phyloP scores from a whole-genome alignment of 2,329 filamentous ascomycete species.

The Colletotrichum chlorophyti region DNA sequence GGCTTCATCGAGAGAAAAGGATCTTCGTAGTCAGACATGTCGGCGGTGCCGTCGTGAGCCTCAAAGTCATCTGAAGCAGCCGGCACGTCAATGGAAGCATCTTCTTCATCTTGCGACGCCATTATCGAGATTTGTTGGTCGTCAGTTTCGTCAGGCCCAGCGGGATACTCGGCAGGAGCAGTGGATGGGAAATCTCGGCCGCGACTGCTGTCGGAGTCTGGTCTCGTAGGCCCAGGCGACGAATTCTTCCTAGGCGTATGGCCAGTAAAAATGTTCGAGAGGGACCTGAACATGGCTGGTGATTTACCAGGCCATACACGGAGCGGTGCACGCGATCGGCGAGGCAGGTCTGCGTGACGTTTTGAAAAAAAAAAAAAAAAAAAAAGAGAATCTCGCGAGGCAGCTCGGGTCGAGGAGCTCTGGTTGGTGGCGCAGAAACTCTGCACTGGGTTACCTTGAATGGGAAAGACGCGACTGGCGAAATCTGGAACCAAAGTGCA shows the following conservation, averaged over 20 bases:
- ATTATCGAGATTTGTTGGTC: background rate
- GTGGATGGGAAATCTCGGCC: slow-evolving; percentile 2
- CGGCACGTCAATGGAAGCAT: background rate
- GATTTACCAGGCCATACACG: background rate
- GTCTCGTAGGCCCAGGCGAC: slow-evolving; percentile 18
- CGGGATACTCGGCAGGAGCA: slow-evolving; percentile 8
- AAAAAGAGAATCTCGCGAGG: too few species aligned
- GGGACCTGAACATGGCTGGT: slow-evolving; percentile 20
- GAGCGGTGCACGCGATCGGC: background rate
- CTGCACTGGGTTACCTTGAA: too few species aligned
- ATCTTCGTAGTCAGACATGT: slow-evolving; percentile 22
- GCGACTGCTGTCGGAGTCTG: background rate
- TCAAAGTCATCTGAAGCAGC: background rate
- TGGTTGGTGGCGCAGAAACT: too few species aligned
- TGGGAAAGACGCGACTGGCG: too few species aligned
- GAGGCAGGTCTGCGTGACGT: too few species aligned
- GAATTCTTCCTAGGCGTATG: slow-evolving; percentile 16
- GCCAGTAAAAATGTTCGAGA: slow-evolving; percentile 12
- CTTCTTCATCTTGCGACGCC: background rate
- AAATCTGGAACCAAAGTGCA: too few species aligned
- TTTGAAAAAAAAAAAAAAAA: too few species aligned
- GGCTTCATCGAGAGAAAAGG: slow-evolving; percentile 17
- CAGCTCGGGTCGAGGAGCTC: too few species aligned
- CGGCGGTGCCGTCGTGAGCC: background rate
- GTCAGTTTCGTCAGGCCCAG: slow-evolving; percentile 5